These are phyloP conservation scores for Trichoderma sp. DNA, from an alignment of 2,329 filamentous ascomycete species.

Conservation along the genomic window DNA sequence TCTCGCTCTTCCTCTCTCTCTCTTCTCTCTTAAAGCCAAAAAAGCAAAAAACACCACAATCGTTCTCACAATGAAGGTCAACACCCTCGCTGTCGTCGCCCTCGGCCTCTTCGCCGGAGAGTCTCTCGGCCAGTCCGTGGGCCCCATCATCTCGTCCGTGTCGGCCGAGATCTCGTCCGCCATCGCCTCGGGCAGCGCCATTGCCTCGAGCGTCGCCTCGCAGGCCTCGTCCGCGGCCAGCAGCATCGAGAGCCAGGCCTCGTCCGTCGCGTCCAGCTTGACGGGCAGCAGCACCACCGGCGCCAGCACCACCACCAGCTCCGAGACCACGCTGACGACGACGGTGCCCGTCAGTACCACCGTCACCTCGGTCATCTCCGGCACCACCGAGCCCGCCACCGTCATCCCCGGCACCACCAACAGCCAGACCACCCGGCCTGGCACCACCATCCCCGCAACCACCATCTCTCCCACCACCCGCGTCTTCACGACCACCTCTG, in stretches of 20 bases:
- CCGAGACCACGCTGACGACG: background rate
- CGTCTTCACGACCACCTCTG: constrained; percentile 6
- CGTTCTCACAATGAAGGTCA: constrained; percentile 25
- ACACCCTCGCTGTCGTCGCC: constrained; percentile 21
- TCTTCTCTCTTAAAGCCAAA: background rate
- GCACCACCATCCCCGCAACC: constrained; percentile 1
- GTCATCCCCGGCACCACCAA: constrained; percentile 22
- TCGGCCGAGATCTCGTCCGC: constrained; percentile 14
- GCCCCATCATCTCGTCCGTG: constrained; percentile 14
- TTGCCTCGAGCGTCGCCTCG: constrained; percentile 9
- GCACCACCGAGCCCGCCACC: constrained; percentile 14
- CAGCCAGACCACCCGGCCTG: constrained; percentile 9
- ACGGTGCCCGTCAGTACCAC: constrained; percentile 15
- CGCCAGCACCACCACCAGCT: background rate
- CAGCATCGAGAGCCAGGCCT: constrained; percentile 13
- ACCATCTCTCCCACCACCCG: constrained; percentile 11
- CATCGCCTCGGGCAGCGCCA: background rate
- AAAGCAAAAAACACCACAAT: constrained; percentile 5
- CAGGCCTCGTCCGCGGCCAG: constrained; percentile 13
- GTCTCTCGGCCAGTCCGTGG: constrained; percentile 12
- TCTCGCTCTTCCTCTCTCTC: background rate
- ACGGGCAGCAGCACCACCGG: background rate
- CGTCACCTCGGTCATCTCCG: constrained; percentile 6
- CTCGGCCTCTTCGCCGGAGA: constrained; percentile 27
- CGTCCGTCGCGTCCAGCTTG: background rate